Percentiles rank a stretch among this genome's conserved stretches.
phyloP scores from a whole-genome alignment of 1,284 basidiomycete genomes.

The Puccinia novopanici region DNA sequence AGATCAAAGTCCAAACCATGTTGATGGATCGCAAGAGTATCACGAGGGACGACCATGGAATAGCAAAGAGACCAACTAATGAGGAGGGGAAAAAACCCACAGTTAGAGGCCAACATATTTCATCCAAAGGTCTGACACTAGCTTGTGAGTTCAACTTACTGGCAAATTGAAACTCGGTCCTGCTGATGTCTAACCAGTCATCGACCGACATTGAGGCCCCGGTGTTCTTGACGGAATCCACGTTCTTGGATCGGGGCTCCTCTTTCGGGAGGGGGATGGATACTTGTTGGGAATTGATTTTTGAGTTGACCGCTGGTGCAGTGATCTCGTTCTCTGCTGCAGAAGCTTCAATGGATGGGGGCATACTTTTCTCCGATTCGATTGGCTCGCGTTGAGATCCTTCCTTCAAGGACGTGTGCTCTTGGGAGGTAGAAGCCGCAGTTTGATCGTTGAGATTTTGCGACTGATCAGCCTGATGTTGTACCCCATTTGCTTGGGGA shows the following conservation, averaged over 20 bases:
- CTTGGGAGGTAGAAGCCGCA: neutral
- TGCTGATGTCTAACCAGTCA: conserved; percentile 11
- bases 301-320: neutral
- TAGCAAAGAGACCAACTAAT: conserved; percentile 28
- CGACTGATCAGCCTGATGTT: neutral
- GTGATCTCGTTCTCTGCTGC: neutral
- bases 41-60: conserved; percentile 28
- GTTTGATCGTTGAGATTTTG: neutral
- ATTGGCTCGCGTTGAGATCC: neutral
- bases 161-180: conserved; percentile 9
- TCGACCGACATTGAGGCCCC: neutral
- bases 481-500: neutral
- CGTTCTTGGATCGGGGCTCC: neutral
- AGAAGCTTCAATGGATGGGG: neutral
- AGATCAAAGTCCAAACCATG: conserved; percentile 28
- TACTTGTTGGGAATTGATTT: neutral
- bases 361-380: neutral
- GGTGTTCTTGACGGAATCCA: neutral
- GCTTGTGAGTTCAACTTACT: neutral
- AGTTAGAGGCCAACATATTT: neutral
- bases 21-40: conserved; percentile 19
- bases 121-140: neutral
- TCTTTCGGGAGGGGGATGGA: neutral
- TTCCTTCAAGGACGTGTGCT: neutral
- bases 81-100: neutral